Conservation (phyloP, 2,329 filamentous ascomycete species). For the Cladophialophora carrionii region DNA sequence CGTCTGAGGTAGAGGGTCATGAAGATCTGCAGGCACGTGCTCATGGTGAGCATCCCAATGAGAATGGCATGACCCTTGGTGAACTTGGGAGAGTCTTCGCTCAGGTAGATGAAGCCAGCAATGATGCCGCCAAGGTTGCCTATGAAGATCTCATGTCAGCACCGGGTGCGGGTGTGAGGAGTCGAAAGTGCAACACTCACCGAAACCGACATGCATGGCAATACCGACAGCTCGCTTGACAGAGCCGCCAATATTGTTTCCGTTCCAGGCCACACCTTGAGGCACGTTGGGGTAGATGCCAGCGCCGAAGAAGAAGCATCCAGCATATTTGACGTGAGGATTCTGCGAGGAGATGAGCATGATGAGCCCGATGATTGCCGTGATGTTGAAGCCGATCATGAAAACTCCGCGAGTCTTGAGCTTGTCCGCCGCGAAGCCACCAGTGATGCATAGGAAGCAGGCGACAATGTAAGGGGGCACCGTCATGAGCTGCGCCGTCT, state of each 20-base stretch:
- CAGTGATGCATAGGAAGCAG: constrained; percentile 57
- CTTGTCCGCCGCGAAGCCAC: constrained; percentile 65
- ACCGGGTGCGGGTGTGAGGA: not conserved
- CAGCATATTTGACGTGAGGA: constrained; percentile 75
- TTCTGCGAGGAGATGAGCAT: constrained; percentile 69
- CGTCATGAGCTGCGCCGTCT: constrained; percentile 67
- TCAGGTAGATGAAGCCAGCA: constrained; percentile 69
- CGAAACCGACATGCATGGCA: constrained; percentile 89
- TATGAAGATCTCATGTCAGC: constrained; percentile 47
- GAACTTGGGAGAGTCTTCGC: constrained; percentile 62
- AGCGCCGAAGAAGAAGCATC: constrained; percentile 78
- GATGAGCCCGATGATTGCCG: constrained; percentile 75
- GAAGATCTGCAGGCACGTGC: constrained; percentile 63
- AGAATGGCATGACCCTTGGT: constrained; percentile 65
- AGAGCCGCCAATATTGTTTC: constrained; percentile 84
- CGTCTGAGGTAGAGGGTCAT: constrained; percentile 35
- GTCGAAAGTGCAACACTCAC: constrained; percentile 57
- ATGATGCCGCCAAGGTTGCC: constrained; percentile 32
- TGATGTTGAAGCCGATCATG: constrained; percentile 71
- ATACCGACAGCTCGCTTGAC: constrained; percentile 91
- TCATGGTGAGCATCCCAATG: constrained; percentile 73
- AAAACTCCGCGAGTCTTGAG: constrained; percentile 62
- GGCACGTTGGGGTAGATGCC: constrained; percentile 87
- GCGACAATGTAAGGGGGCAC: constrained; percentile 68
- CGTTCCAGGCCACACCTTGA: constrained; percentile 84